A percentile compares a stretch with the other conserved stretches of the same genome.
phyloP scores from a whole-genome alignment of 257 asterid species.

The Henckelia pumila region DNA sequence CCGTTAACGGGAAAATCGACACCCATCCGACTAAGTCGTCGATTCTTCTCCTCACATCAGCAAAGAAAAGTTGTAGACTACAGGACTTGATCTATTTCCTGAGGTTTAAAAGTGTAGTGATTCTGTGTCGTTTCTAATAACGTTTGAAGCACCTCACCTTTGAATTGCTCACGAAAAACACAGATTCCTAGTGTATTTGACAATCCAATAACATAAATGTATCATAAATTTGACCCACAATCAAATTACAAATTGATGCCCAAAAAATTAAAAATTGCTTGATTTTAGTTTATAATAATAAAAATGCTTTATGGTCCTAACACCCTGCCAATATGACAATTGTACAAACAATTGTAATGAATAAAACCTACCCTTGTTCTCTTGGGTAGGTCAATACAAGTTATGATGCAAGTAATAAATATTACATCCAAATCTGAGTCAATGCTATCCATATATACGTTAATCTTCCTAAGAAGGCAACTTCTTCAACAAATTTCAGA shows the following conservation, averaged over 20 bases:
- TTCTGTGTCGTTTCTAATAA: background rate
- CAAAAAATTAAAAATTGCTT: no score
- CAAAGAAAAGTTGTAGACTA: background rate
- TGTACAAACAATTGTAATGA: no score
- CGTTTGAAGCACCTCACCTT: no score
- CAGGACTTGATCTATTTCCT: background rate
- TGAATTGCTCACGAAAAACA: no score
- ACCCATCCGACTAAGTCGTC: background rate
- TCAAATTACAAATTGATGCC: background rate
- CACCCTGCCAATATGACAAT: no score
- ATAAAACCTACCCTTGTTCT: background rate
- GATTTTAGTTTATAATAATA: no score
- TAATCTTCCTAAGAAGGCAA: background rate
- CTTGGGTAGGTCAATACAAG: background rate
- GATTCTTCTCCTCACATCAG: background rate
- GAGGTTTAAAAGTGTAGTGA: background rate
- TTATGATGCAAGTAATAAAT: background rate
- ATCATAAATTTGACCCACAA: no score
- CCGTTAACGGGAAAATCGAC: background rate
- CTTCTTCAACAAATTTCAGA: slow-evolving; percentile 14
- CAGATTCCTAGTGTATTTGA: background rate
- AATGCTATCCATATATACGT: background rate
- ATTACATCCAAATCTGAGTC: background rate
- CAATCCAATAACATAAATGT: background rate
- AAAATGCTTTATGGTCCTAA: no score